Evolutionary conservation across 1,284 basidiomycete genomes (phyloP).

Genomic region (Leccinum discolor): DNA sequence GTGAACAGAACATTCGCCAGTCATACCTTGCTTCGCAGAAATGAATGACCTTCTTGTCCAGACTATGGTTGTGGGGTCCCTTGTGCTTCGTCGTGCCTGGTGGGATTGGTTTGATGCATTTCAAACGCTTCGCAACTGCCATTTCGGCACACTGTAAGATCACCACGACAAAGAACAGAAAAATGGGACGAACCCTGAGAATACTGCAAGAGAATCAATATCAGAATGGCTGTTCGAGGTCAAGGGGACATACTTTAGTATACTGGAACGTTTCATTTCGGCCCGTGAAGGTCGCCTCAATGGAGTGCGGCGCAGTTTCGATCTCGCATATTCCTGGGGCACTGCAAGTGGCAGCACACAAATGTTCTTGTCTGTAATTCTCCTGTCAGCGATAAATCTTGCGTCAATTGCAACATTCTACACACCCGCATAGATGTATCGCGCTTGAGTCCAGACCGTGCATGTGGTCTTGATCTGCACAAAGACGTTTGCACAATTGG

Average conservation of each 20-base stretch:
- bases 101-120: too few species aligned
- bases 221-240: constrained; percentile 14
- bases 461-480: constrained; percentile 49
- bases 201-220: constrained; percentile 14
- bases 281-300: constrained; percentile 57
- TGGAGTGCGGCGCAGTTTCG: constrained; percentile 54
- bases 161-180: not conserved
- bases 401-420: constrained; percentile 1
- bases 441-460: constrained; percentile 44
- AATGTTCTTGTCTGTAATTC: constrained; percentile 47
- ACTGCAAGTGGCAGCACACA: constrained; percentile 44
- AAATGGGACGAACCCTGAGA: constrained; percentile 26
- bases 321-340: constrained; percentile 56
- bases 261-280: constrained; percentile 48
- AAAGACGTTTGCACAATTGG: constrained; percentile 54
- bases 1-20: not conserved
- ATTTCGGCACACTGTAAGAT: constrained; percentile 14
- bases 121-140: too few species aligned
- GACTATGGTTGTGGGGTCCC: too few species aligned
- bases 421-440: constrained; percentile 63
- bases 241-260: constrained; percentile 39
- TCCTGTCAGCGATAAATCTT: not conserved
- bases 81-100: too few species aligned
- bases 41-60: too few species aligned
- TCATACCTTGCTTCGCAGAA: constrained; percentile 50